Conservation (phyloP, 1,284 basidiomycete genomes). For the Cutaneotrichosporon sp. region DNA sequence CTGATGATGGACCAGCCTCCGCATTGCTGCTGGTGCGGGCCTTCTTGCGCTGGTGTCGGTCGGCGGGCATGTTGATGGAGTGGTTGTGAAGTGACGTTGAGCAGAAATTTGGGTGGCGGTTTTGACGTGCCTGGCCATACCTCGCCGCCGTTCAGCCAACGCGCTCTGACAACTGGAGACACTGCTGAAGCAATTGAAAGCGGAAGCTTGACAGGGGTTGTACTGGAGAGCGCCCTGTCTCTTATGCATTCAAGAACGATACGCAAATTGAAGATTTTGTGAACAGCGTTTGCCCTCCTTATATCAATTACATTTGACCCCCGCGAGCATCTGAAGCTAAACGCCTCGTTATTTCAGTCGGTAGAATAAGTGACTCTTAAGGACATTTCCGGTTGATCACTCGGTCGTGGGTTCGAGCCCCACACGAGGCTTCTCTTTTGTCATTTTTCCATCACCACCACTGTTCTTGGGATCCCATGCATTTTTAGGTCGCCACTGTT, state of each 20-base stretch:
- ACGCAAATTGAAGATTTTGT: neutral
- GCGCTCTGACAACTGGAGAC: neutral
- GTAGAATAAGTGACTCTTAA: conserved; percentile 1
- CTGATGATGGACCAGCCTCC: conserved; percentile 1
- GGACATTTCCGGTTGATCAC: conserved; percentile 9
- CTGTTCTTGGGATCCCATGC: too few relatives aligned
- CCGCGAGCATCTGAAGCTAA: too few relatives aligned
- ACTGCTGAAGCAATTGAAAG: neutral
- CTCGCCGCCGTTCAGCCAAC: neutral
- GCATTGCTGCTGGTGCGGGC: neutral
- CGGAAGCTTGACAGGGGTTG: too few relatives aligned
- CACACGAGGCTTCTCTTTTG: conserved; percentile 10
- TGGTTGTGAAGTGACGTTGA: neutral
- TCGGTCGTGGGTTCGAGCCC: conserved; percentile 12
- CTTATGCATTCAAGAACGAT: too few relatives aligned
- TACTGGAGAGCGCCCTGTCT: too few relatives aligned
- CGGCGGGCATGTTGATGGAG: neutral
- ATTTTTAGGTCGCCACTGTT: too few relatives aligned
- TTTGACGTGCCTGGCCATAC: neutral
- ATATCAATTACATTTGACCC: too few relatives aligned
- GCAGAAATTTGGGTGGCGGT: neutral
- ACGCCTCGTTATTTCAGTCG: neutral
- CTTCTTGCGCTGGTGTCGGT: neutral
- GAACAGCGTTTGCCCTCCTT: neutral
- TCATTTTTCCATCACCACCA: too few relatives aligned